Evolutionary conservation across 768 basidiomycete genomes (phyloP), one percentile per base, ranked within the genome.

Genomic region (Gymnopilus dilepis): DNA sequence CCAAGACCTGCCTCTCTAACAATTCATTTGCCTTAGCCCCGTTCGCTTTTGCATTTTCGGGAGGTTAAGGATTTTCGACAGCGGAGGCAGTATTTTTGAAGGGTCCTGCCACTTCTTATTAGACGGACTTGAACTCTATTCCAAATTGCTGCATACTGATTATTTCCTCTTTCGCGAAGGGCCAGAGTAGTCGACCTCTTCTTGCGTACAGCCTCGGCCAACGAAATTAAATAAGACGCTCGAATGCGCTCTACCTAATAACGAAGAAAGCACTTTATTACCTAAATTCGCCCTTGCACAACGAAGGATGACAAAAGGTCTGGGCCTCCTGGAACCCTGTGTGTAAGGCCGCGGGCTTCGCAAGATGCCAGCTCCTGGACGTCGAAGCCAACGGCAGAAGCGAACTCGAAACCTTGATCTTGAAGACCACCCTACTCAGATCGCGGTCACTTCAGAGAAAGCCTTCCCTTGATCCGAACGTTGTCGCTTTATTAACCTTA

Each of bases 401-500:
- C 21, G 15, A 24, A 19, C 47, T 50, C 37, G 24, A 28, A 26
- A 50, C 11, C 47, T 47, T 50, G 43, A 45, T 6, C n/a, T 47
- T 43, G 56, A 43, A 30, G 45, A 57, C 56, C 41, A 47, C 31
- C 53, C 43, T 50, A 30, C 33, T 58, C 34, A 58, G 33, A 50
- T 58, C 57, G 47, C 34, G 57, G 57, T 3, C 22, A 53, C 19
- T 52, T 24, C 19, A 37, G 17, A 19, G 17, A 19, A 33, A 43
- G 15, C 21, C 40, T 19, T 50, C 28, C 19, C 50, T 40, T 52
- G 58, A 52, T 59, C 41, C 58, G 58, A 50, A 9, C 24, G 15
- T 50, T 57, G 43, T 47, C 33, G 28, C 33, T 47, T 45, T 31
- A n/a, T 43, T 13, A 52, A 59, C 50, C 50, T 38, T 40, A 53